Evolutionary conservation across 2,329 filamentous ascomycete species (phyloP), one percentile per base, ranked within the genome.

Genomic region (Aspergillus versicolor): DNA sequence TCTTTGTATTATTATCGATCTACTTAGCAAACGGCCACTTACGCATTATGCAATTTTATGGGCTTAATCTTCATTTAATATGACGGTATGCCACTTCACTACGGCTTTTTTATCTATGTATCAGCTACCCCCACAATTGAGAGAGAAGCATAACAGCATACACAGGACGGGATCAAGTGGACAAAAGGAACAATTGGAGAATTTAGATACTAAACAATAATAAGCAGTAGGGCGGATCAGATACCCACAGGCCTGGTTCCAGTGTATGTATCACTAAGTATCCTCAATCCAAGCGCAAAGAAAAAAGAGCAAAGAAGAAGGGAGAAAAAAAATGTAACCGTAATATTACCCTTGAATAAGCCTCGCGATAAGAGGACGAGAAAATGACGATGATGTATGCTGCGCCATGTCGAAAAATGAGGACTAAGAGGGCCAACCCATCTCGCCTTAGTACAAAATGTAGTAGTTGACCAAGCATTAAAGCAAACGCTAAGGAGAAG

Each of bases 331-430:
- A 34, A 24, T 48, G 38, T 54, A 57, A 59, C 50, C 53, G 59
- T 59, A 59, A 59, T 57, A 59, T 61, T 61, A 59, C 56, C 59
- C 46, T 59, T 56, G 52, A 57, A 57, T 59, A 59, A 46, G 42
- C 50, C 50, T 53, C 19, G 13, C n/a, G 15, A 4, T 30, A 51
- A 24, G 38, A 50, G 19, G 13, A 51, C 43, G 42, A 57, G 12
- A 34, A 22, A 30, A 44, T 17, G 34, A n/a, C 21, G 17, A 38
- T 8, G 27, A 32, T 13, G 34, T 17, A 13, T 21, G 45, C 27
- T 30, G 27, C 27, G 27, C 27, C 27, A 30, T 30, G 27, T 30
- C 27, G 9, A 21, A 22, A 34, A 49, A 37, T 47, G 12, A 22
- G 27, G 45, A 47, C 27, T 48, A 52, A 54, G 27, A 56, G 21